Base-by-base conservation (phyloP, 345 rosid genomes). In the Eucalyptus urophylla region DNA sequence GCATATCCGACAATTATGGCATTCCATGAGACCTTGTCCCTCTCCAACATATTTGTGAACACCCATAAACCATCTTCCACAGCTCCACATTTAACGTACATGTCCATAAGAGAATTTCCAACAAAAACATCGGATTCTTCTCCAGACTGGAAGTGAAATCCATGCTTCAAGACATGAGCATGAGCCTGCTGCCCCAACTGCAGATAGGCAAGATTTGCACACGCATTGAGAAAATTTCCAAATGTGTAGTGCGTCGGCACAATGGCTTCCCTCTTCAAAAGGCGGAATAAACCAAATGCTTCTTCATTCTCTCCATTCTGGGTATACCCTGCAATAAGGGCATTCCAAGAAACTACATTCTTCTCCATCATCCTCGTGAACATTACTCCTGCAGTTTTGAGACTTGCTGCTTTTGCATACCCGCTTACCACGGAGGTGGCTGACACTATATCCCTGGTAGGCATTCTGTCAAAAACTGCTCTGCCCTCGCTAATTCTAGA, bases 31-130 rank as follows among this genome's bases (percentile, higher is more conserved):
- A 97, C 99, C 87, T 91, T 88, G 91, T 97, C 97, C 93, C 93
- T 93, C 67, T 93, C 99, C 91, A 87, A 87, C 98, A 97, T 95
- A 69, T 91, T 91, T 90, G 92, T 88, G 89, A 97, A 97, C 49
- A 94, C 96, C 65, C 44, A 90, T 88, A 65, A 88, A n/a, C 96
- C 98, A 72, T 94, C 98, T 91, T 95, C 95, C 87, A 95, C 95
- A n/a, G 96, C 95, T 50, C 99, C 99, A 89, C 99, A 96, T 93
- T 97, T 96, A 91, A 95, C 91, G 91, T 96, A 94, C 99, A 97
- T 97, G 92, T 96, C 99, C 87, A 95, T 93, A 85, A 96, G 95
- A 40, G 99, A 95, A 92, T 96, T 97, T 65, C 99, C 98, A 31
- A 96, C 98, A 90, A 97, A 97, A 89, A 94, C 90, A 91, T 96